A percentile compares a stretch with the other conserved stretches of the same genome.
Conservation (phyloP, 1,284 basidiomycete species). For the Moesziomyces parantarcticus region DNA sequence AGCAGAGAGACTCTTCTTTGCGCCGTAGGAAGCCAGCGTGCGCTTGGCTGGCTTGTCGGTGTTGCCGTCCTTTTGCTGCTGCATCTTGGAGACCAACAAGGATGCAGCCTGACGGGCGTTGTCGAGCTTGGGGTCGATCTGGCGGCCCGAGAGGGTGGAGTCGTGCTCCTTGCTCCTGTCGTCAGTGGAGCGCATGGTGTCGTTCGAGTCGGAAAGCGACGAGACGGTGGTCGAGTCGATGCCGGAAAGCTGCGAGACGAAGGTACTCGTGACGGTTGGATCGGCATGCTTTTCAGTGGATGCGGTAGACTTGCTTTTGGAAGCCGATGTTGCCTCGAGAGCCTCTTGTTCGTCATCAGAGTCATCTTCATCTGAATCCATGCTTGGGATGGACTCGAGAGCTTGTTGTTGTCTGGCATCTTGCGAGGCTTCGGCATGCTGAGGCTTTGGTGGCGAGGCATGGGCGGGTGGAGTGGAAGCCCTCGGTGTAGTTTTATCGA, state of each 20-base stretch:
- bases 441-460: slow-evolving; percentile 16
- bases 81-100: slow-evolving; percentile 21
- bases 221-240: slow-evolving; percentile 21
- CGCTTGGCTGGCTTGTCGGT: slow-evolving; percentile 43
- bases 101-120: slow-evolving; percentile 36
- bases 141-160: slow-evolving; percentile 28
- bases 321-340: not conserved
- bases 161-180: slow-evolving; percentile 8
- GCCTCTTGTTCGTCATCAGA: slow-evolving; percentile 9
- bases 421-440: not conserved
- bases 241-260: slow-evolving; percentile 17
- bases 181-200: slow-evolving; percentile 24
- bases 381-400: slow-evolving; percentile 12
- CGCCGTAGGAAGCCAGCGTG: slow-evolving; percentile 43
- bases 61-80: slow-evolving; percentile 32
- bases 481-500: slow-evolving; percentile 21
- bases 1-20: slow-evolving; percentile 50
- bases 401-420: not conserved
- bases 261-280: slow-evolving; percentile 21
- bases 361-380: slow-evolving; percentile 33
- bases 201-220: slow-evolving; percentile 23
- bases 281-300: slow-evolving; percentile 3
- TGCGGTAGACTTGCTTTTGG: not conserved
- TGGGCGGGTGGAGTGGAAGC: slow-evolving; percentile 38
- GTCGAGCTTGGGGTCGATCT: slow-evolving; percentile 31